Conservation (phyloP, 2,329 filamentous ascomycete species). For the Arthrobotrys entomopaga region DNA sequence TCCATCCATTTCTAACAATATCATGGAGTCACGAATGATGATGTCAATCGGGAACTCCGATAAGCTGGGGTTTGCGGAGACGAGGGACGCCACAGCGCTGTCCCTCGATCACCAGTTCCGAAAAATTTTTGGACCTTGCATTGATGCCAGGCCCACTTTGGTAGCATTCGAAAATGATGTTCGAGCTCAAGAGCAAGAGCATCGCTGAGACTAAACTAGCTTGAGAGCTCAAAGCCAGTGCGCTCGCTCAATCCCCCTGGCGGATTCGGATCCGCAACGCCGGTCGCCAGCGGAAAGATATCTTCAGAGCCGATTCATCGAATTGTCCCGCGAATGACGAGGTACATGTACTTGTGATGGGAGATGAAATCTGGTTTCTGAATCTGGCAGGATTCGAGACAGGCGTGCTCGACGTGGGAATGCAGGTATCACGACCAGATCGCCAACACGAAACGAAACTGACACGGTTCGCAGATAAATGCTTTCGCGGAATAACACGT, state of each 20-base stretch:
- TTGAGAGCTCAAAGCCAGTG: no score
- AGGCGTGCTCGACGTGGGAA: not conserved
- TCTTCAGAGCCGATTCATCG: not conserved
- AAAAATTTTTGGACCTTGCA: no score
- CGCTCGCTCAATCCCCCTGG: no score
- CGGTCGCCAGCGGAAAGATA: no score
- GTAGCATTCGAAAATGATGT: no score
- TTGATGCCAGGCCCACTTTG: no score
- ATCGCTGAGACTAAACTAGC: no score
- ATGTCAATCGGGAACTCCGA: constrained; percentile 51
- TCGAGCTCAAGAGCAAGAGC: no score
- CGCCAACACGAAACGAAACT: constrained; percentile 42
- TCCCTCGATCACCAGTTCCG: no score
- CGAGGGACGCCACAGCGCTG: no score
- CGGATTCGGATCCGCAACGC: no score
- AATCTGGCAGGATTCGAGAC: not conserved
- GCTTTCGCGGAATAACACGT: constrained; percentile 28
- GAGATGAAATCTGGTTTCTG: not conserved
- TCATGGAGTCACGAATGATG: constrained; percentile 18
- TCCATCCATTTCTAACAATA: constrained; percentile 5
- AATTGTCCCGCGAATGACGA: constrained; percentile 5
- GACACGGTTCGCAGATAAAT: constrained; percentile 24
- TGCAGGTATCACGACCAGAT: constrained; percentile 28
- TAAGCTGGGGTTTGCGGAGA: constrained; percentile 25
- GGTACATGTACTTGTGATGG: not conserved